Conservation (phyloP, 805 yeast genomes). For the Clavispora phyllophila region DNA sequence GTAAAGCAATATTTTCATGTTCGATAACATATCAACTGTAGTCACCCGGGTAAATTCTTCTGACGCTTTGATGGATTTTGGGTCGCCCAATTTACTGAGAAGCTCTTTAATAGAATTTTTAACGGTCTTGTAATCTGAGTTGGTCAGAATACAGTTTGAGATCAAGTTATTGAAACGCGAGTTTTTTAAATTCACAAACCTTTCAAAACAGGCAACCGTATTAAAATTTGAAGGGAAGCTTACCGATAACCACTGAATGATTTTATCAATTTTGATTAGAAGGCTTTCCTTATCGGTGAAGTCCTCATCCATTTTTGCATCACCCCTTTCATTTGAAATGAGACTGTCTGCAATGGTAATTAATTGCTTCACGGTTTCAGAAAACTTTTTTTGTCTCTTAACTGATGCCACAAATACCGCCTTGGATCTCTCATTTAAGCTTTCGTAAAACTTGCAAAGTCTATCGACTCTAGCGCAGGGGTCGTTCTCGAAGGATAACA, state of each 20-base stretch:
- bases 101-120: constrained; percentile 62
- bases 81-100: constrained; percentile 47
- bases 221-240: constrained; percentile 51
- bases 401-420: constrained; percentile 65
- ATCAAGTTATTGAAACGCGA: constrained; percentile 55
- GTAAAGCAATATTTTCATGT: constrained; percentile 54
- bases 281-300: constrained; percentile 5
- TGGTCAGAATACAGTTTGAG: constrained; percentile 48
- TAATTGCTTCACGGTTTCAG: constrained; percentile 47
- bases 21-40: constrained; percentile 45
- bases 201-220: constrained; percentile 45
- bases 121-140: constrained; percentile 56
- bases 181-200: constrained; percentile 52
- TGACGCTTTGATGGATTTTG: constrained; percentile 40
- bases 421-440: constrained; percentile 52
- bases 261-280: constrained; percentile 43
- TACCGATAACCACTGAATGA: constrained; percentile 56
- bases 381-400: constrained; percentile 59
- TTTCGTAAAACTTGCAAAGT: constrained; percentile 42
- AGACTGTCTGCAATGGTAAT: constrained; percentile 22
- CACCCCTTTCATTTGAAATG: constrained; percentile 41
- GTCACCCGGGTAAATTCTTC: constrained; percentile 28
- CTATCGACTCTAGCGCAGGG: constrained; percentile 47
- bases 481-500: constrained; percentile 51
- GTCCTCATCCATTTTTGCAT: constrained; percentile 16